Base-by-base conservation (phyloP, 116 monocot genomes). In the Trichopus zeylanicus region DNA sequence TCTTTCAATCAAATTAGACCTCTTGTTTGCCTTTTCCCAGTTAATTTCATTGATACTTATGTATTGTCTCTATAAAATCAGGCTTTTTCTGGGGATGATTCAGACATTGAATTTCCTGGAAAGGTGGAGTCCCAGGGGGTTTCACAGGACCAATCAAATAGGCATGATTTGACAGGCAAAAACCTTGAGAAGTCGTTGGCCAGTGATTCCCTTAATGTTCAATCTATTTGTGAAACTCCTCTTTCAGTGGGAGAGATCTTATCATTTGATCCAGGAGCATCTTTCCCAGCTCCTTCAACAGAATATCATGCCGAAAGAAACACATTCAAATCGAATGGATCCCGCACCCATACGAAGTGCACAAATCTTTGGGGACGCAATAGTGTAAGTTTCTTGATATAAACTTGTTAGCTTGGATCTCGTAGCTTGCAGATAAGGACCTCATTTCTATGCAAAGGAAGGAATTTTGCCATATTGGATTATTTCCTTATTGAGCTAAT, bases 171-270 rank as follows among this genome's bases (percentile, higher is more conserved):
- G 29, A 30, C 57, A 27, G 62, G 66, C 19, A 63, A 72, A 55
- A 75, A 31, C 38, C 48, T 31, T 47, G 77, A 74, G 18, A 83
- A 74, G 26, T 33, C 70, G 48, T 60, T 71, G 35, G 27, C 24
- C 56, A 81, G 84, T 18, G 73, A 78, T 62, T 6, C 56, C 18
- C 65, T 66, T 46, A 73, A 31, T 77, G 55, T 28, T 30, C 58
- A 71, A 48, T 69, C 73, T 46, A 51, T 46, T 16, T 63, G 30
- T 65, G 95, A 97, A 24, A 65, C 73, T 71, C 74, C 79, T 16
- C 51, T 84, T 20, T 90, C 87, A 37, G 77, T 97, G 95, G 95
- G 91, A 57, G 90, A 90, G 35, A 87, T 90, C 35, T 55, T 97
- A 28, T 87, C 95, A 30, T 74, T 87, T 65, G 90, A 97, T 56